phyloP scores from a whole-genome alignment of 2,329 filamentous ascomycete genomes.

The Chaetomiaceae sp. region DNA sequence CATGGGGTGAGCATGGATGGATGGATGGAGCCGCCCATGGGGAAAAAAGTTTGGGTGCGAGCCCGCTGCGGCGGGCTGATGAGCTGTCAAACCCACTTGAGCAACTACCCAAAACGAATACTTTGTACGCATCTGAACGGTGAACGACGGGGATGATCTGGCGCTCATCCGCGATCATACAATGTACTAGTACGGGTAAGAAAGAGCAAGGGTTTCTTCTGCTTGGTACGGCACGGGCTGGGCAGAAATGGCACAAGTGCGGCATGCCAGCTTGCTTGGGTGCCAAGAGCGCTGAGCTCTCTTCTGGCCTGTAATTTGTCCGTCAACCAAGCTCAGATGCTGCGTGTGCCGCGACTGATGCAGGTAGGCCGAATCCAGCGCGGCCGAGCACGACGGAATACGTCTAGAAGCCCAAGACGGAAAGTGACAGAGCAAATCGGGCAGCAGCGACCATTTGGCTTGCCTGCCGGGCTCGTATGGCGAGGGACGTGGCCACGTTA shows the following conservation, averaged over 20 bases:
- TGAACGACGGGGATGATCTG: conserved; percentile 4
- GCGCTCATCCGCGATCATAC: conserved; percentile 2
- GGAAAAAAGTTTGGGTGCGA: conserved; percentile 3
- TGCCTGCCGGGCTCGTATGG: conserved; percentile 2
- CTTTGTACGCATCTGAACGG: conserved; percentile 1
- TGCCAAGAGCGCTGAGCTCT: conserved; percentile 11
- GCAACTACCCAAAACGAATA: conserved; percentile 13
- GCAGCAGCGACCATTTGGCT: conserved; percentile 2
- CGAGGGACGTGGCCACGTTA: background rate
- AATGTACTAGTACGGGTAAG: too few relatives aligned
- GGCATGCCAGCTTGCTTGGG: conserved; percentile 11
- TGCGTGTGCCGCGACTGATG: too few relatives aligned
- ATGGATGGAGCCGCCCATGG: too few relatives aligned
- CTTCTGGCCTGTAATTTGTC: conserved; percentile 18
- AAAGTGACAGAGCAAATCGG: conserved; percentile 8
- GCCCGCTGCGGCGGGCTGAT: too few relatives aligned
- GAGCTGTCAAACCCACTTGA: conserved; percentile 15
- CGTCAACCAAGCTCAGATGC: too few relatives aligned
- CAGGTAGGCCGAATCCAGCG: conserved; percentile 9
- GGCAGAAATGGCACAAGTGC: conserved; percentile 10
- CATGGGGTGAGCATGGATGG: too few relatives aligned
- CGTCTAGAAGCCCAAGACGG: background rate
- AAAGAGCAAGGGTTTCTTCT: too few relatives aligned
- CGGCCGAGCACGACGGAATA: conserved; percentile 1
- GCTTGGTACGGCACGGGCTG: conserved; percentile 3